Evolutionary conservation across 768 basidiomycete species (phyloP), one percentile per base, ranked within the genome.

Genomic region (Trametes villosa): DNA sequence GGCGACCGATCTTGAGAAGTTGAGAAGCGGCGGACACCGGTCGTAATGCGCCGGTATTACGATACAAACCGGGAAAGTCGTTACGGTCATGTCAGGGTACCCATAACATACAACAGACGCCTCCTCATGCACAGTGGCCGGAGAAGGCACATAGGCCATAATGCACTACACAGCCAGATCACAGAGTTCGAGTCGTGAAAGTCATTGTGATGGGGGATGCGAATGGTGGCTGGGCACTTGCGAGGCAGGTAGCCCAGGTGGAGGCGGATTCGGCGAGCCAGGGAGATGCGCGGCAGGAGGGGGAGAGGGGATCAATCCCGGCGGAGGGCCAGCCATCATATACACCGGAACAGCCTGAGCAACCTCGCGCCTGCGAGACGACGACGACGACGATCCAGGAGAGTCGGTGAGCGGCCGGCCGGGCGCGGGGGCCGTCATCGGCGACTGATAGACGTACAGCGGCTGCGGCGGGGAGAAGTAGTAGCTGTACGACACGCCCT

Each of bases 401-500:
- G 48, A 53, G 29, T 53, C 56, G 59, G 56, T 24, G n/a, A 38
- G n/a, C 3, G 26, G 46, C 27, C 15, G 24, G n/a, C 41, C 44
- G 36, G 52, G 18, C 38, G 53, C 30, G n/a, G 62, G 60, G n/a
- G 52, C 33, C 27, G 53, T 46, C 57, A 58, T 55, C 40, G 59
- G 51, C 45, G 65, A 62, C 29, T 57, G 65, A 45, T 67, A 66
- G 12, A 67, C 59, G 57, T 66, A 64, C 13, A 67, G 44, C 33
- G 66, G 64, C 51, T 66, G 65, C 18, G 65, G 63, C n/a, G 62
- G 53, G 24, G 65, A 41, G 30, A 64, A 67, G 60, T 69, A 65
- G 50, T 69, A 66, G 61, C 50, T 63, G 60, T 63, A 64, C 42
- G 70, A 65, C 52, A 56, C 48, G 50, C 60, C 41, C 18, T 70